Base-by-base conservation (phyloP, 306 rosid species). In the Castanea sativa region DNA sequence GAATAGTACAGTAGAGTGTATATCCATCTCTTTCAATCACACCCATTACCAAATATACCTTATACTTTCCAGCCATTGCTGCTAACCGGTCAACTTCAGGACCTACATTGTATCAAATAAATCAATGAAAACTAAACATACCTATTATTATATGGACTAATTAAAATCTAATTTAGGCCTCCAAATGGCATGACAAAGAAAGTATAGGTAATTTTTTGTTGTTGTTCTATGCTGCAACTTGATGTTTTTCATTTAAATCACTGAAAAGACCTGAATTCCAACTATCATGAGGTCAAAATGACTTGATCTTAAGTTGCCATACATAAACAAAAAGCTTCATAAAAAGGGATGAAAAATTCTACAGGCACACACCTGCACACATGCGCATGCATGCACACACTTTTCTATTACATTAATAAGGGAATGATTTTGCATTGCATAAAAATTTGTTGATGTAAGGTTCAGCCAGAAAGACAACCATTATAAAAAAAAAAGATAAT, bases 11-110 rank as follows among this genome's bases (percentile, higher is more conserved):
- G 76, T 92, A 94, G 43, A 94, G 93, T 4, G 98, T 94, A 84
- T 94, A 94, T 74, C 98, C 97, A 73, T 91, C 97, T 84, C 93
- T 91, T 84, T 94, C 98, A 73, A 94, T 92, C 82, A 90, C 97
- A 76, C 97, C 98, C 85, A 94, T 91, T 58, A 94, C 98, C 82
- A 94, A 64, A 85, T 89, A 82, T 3, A 92, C 94, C 82, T 88
- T 90, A 61, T 90, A 92, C 87, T 91, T 94, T 69, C 92, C 97
- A 2, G 97, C 97, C 98, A 94, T 91, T 85, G 97, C 92, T 64
- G 97, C 95, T 89, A 94, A 86, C 68, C 89, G 88, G 78, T 92
- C 95, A 56, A 94, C 97, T 83, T 94, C 98, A 81, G 98, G 95
- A 68, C 97, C 98, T 94, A 52, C 87, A 14, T 49, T 67, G 25